phyloP scores from a whole-genome alignment of 768 basidiomycete genomes.

The Suillus ampliporus region DNA sequence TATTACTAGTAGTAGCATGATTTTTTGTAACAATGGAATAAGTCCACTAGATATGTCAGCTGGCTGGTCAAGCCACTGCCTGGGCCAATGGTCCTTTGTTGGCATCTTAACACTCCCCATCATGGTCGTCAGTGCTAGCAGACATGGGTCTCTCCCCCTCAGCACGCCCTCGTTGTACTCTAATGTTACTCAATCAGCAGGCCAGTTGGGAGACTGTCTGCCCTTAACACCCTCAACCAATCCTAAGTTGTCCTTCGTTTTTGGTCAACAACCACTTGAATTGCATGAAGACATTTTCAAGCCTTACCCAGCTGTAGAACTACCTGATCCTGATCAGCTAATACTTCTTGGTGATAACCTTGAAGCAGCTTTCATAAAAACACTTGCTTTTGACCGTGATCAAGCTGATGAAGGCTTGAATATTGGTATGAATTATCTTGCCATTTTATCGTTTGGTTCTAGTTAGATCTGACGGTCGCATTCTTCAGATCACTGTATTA shows the following conservation, averaged over 20 bases:
- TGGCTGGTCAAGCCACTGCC: neutral
- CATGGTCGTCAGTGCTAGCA: neutral
- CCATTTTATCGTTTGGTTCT: neutral
- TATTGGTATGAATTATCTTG: neutral
- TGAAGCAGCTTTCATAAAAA: neutral
- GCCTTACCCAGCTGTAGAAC: neutral
- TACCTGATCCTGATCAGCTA: neutral
- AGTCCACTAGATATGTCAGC: neutral
- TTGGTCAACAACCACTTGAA: conserved; percentile 2
- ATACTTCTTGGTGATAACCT: neutral
- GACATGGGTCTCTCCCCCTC: neutral
- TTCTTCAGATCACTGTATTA: neutral
- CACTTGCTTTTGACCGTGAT: neutral
- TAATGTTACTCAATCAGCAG: neutral
- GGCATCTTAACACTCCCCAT: neutral
- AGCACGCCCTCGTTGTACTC: neutral
- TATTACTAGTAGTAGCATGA: neutral
- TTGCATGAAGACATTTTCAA: neutral
- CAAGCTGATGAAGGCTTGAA: neutral
- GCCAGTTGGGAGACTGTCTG: neutral
- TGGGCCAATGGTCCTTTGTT: neutral
- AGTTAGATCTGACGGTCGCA: neutral
- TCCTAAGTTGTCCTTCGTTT: neutral
- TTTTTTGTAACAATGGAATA: neutral
- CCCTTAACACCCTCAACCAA: neutral